Conservation (phyloP, 805 yeast genomes). For the Hanseniaspora jakobsenii region DNA sequence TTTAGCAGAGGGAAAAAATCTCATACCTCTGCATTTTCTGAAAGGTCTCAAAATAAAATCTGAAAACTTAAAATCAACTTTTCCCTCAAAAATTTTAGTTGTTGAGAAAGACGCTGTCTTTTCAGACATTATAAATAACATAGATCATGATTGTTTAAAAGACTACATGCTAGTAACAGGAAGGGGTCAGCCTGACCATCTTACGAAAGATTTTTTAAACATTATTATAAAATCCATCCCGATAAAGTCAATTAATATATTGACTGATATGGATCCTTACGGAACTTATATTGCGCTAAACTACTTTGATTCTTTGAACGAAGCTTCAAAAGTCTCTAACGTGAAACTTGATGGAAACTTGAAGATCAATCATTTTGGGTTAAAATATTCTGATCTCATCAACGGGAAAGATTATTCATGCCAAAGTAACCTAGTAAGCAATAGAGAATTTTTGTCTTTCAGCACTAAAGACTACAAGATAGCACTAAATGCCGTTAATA, state of each 20-base stretch:
- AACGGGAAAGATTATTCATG: no score
- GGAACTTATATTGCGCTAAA: slow-evolving; percentile 48
- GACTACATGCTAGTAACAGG: slow-evolving; percentile 41
- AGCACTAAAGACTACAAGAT: slow-evolving; percentile 24
- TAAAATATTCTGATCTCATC: slow-evolving; percentile 4
- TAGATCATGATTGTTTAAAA: neutral
- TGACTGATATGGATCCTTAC: slow-evolving; percentile 56
- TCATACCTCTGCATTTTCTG: slow-evolving; percentile 34
- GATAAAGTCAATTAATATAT: slow-evolving; percentile 36
- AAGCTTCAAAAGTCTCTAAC: slow-evolving; percentile 11
- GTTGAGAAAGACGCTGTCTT: slow-evolving; percentile 47
- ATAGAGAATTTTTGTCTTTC: slow-evolving; percentile 20
- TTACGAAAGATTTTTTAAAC: slow-evolving; percentile 35
- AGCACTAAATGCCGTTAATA: slow-evolving; percentile 21
- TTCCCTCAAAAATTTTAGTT: slow-evolving; percentile 26
- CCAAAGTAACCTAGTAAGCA: no score
- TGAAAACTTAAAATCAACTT: neutral
- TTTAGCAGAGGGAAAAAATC: slow-evolving; percentile 17
- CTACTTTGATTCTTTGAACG: slow-evolving; percentile 26
- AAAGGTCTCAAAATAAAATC: no score
- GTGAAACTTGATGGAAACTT: no score
- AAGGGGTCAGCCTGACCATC: slow-evolving; percentile 56
- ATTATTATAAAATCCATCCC: no score
- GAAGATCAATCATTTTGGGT: slow-evolving; percentile 20
- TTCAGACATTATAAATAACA: slow-evolving; percentile 20